Conservation (phyloP, 768 basidiomycete genomes). For the Dendrothele bispora region DNA sequence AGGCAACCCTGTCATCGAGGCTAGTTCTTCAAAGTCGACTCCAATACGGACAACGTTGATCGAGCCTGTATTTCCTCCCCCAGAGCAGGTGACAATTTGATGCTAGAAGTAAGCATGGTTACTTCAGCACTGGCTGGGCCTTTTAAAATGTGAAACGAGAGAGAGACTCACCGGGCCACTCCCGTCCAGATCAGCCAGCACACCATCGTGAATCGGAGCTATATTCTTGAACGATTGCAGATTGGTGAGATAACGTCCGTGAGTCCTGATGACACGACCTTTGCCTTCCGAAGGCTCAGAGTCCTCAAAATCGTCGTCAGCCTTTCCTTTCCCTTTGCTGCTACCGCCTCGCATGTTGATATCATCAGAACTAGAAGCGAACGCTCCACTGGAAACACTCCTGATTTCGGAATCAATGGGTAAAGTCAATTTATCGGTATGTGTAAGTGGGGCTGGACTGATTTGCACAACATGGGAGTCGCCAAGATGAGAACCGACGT, state of each 20-base stretch:
- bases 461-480: conserved; percentile 79
- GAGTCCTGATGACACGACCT: conserved; percentile 50
- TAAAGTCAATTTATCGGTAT: conserved; percentile 41
- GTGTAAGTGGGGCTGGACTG: conserved; percentile 39
- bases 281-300: conserved; percentile 21
- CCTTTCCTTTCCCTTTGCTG: conserved; percentile 40
- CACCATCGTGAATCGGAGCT: conserved; percentile 81
- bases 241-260: conserved; percentile 59
- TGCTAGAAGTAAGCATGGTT: conserved; percentile 45
- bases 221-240: conserved; percentile 72
- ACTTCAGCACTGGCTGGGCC: neutral
- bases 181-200: conserved; percentile 70
- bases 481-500: conserved; percentile 79
- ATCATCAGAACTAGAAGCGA: conserved; percentile 20
- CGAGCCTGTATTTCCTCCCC: conserved; percentile 73
- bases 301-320: conserved; percentile 27
- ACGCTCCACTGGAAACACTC: conserved; percentile 35
- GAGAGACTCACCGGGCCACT: conserved; percentile 60
- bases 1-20: conserved; percentile 54
- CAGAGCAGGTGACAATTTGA: conserved; percentile 87
- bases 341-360: no score
- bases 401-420: conserved; percentile 50
- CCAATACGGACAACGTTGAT: conserved; percentile 79
- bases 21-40: conserved; percentile 72
- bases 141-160: neutral